Percentiles rank a stretch among this genome's conserved stretches.
Conservation (phyloP, 148 eudicot species). For the Rhododendron molle region DNA sequence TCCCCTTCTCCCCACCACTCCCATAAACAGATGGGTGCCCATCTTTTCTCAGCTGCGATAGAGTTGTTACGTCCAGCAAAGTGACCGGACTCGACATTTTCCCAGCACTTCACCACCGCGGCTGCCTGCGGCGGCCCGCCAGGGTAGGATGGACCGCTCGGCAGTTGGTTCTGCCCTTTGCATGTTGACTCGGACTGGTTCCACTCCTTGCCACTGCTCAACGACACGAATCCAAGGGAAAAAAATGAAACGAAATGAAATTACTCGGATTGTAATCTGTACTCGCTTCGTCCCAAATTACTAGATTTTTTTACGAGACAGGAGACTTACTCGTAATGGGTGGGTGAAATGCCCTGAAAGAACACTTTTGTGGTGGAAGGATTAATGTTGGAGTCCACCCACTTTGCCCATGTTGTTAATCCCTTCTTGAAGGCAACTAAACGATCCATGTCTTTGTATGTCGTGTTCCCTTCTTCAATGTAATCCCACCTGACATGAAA, state of each 20-base stretch:
- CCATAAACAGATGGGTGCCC: conserved; percentile 54
- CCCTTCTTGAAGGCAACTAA: too few relatives aligned
- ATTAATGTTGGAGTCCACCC: conserved; percentile 31
- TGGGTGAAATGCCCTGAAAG: conserved; percentile 52
- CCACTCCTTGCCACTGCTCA: conserved; percentile 37
- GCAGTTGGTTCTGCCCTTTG: conserved; percentile 27
- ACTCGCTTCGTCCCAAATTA: neutral
- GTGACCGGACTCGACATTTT: conserved; percentile 25
- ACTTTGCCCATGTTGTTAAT: too few relatives aligned
- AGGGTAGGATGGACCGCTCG: conserved; percentile 26
- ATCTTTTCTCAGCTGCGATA: conserved; percentile 51
- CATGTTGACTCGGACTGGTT: conserved; percentile 25
- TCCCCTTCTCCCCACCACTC: conserved; percentile 4
- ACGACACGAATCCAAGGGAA: neutral
- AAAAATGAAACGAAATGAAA: neutral
- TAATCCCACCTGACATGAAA: conserved; percentile 43
- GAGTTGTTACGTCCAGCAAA: conserved; percentile 36
- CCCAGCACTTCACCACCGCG: conserved; percentile 28
- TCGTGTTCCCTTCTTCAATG: conserved; percentile 28
- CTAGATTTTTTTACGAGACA: neutral
- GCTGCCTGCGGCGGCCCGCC: conserved; percentile 19
- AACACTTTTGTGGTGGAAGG: conserved; percentile 30
- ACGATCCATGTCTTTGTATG: conserved; percentile 52
- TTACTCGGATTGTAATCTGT: neutral
- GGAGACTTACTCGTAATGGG: conserved; percentile 36